These are phyloP conservation scores for Salvia hispanica DNA, from an alignment of 257 asterid genomes.

Conservation along the genomic window DNA sequence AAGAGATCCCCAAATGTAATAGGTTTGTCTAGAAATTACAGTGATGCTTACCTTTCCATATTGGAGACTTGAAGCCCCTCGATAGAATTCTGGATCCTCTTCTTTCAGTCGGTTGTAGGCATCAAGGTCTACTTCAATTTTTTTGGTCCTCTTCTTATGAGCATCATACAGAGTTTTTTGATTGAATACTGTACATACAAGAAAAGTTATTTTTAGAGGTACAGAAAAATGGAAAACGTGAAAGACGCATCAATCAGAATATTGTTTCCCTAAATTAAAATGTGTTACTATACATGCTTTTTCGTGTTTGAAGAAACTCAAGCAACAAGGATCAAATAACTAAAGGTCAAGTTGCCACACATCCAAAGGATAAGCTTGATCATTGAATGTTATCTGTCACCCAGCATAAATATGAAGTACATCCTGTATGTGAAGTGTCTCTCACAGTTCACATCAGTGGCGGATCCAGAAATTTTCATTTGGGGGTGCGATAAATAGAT, in stretches of 20 bases:
- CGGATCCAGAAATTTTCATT: too few species aligned
- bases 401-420: not conserved
- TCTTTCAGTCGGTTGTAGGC: constrained; percentile 80
- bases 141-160: constrained; percentile 82
- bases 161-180: constrained; percentile 81
- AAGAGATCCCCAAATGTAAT: not conserved
- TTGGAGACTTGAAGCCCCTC: constrained; percentile 96
- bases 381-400: not conserved
- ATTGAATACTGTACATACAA: constrained; percentile 64
- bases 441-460: constrained; percentile 1
- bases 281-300: not conserved
- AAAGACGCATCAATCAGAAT: not conserved
- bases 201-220: not conserved
- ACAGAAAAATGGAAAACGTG: not conserved
- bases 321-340: not conserved
- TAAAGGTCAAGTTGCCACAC: not conserved
- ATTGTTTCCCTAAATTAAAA: not conserved
- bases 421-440: not conserved
- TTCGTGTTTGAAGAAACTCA: not conserved
- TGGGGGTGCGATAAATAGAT: too few species aligned
- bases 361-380: not conserved
- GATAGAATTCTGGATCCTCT: constrained; percentile 91
- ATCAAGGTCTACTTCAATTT: constrained; percentile 62
- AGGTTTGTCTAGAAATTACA: not conserved
- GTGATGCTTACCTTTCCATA: constrained; percentile 73